These are phyloP conservation scores for Lentinula sp. DNA, from an alignment of 768 basidiomycete species.

Conservation along the genomic window DNA sequence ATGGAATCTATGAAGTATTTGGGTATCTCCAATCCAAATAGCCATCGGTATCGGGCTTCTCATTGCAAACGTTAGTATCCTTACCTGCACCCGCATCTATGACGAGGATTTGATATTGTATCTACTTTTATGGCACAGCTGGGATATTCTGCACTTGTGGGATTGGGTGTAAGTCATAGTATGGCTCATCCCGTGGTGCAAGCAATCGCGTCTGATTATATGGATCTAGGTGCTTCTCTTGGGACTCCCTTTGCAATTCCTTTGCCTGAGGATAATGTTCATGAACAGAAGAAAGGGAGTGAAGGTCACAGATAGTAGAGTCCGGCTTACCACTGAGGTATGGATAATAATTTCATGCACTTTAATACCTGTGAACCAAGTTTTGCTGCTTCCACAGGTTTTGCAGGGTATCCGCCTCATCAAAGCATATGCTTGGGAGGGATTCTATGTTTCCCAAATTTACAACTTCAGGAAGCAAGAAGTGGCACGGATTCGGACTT, in stretches of 20 bases:
- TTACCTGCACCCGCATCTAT: neutral
- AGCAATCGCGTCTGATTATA: neutral
- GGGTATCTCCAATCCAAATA: constrained; percentile 59
- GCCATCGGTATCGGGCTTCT: constrained; percentile 56
- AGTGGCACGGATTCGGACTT: constrained; percentile 28
- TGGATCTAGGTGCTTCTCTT: constrained; percentile 7
- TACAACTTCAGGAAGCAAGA: constrained; percentile 32
- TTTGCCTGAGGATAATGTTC: constrained; percentile 46
- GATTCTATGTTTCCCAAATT: constrained; percentile 39
- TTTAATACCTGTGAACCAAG: neutral
- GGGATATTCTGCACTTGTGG: constrained; percentile 67
- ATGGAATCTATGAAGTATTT: constrained; percentile 27
- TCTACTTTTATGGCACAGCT: constrained; percentile 27
- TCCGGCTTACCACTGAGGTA: constrained; percentile 58
- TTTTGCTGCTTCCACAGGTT: constrained; percentile 25
- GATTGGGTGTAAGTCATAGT: constrained; percentile 33
- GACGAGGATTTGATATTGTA: neutral
- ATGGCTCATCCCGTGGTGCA: neutral
- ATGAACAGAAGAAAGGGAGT: constrained; percentile 48
- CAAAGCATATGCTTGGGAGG: constrained; percentile 60
- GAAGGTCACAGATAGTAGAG: constrained; percentile 60
- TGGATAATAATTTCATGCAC: neutral
- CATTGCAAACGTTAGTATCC: constrained; percentile 42
- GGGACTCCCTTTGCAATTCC: constrained; percentile 45
- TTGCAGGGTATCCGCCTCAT: constrained; percentile 63